These are phyloP conservation scores for Rhizopogon salebrosus DNA, from an alignment of 768 basidiomycete genomes.

Conservation along the genomic window DNA sequence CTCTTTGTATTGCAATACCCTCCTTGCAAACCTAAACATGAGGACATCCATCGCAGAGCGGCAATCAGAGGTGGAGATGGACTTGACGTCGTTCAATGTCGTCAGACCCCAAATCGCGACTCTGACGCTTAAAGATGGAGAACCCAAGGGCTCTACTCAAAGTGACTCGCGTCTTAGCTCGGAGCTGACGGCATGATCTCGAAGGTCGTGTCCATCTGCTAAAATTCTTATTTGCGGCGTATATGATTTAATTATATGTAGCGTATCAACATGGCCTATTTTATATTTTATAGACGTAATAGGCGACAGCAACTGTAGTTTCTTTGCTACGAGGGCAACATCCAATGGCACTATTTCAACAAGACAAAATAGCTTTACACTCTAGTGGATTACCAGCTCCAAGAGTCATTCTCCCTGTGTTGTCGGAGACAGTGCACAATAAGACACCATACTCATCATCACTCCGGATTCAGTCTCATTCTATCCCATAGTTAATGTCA, in stretches of 20 bases:
- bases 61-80: background rate
- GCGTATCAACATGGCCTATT: no score
- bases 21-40: slow-evolving; percentile 16
- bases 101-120: background rate
- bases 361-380: no score
- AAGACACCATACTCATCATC: slow-evolving; percentile 11
- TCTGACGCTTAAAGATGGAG: background rate
- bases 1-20: slow-evolving; percentile 14
- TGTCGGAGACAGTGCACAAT: slow-evolving; percentile 41
- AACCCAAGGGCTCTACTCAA: background rate
- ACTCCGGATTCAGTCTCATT: background rate
- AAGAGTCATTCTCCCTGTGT: slow-evolving; percentile 37
- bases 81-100: background rate
- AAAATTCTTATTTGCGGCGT: no score
- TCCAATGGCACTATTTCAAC: no score
- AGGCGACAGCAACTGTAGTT: no score
- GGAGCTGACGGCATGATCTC: background rate
- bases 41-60: background rate
- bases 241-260: no score
- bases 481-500: background rate
- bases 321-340: no score
- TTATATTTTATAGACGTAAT: no score
- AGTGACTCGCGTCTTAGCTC: background rate
- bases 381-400: slow-evolving; percentile 21
- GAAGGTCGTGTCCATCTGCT: background rate